These are phyloP conservation scores for Tolypocladium ophioglossoides DNA, from an alignment of 2,329 filamentous ascomycete species.

Conservation along the genomic window DNA sequence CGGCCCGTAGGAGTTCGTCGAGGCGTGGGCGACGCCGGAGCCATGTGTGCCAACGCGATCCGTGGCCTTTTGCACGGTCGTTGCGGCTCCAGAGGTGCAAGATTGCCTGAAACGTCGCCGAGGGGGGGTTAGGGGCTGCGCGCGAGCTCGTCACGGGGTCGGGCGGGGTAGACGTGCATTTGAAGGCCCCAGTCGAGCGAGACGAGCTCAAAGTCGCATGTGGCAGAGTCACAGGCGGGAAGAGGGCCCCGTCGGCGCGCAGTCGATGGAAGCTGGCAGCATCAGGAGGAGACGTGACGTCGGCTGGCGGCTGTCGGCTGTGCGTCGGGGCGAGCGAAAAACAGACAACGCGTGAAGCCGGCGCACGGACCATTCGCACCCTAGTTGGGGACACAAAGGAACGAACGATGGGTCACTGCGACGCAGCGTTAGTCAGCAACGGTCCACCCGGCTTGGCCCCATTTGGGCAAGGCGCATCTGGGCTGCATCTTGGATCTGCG, in stretches of 20 bases:
- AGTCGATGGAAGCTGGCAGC: conserved; percentile 16
- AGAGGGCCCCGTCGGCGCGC: conserved; percentile 11
- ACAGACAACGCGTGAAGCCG: conserved; percentile 28
- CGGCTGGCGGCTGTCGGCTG: conserved; percentile 20
- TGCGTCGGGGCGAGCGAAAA: conserved; percentile 21
- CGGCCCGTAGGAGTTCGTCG: conserved; percentile 31
- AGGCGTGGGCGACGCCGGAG: conserved; percentile 26
- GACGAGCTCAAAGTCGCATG: conserved; percentile 8
- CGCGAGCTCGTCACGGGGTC: conserved; percentile 18
- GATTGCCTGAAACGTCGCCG: not conserved
- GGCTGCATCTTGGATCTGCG: not conserved
- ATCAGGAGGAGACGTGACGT: conserved; percentile 24
- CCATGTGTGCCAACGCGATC: conserved; percentile 13
- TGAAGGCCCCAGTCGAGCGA: conserved; percentile 8
- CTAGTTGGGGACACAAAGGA: not conserved
- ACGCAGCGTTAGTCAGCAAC: not conserved
- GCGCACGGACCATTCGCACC: conserved; percentile 2
- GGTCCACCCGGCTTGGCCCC: not conserved
- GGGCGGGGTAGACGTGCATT: conserved; percentile 13
- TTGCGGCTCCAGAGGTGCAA: not conserved
- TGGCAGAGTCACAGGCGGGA: conserved; percentile 10
- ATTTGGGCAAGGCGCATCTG: not conserved
- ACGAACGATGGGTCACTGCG: not conserved
- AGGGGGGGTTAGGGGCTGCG: conserved; percentile 14
- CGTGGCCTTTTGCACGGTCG: not conserved